Percentiles rank a stretch among this genome's conserved stretches.
These are phyloP conservation scores for Nymphaea thermarum DNA, from an alignment of 164 flowering plant genomes.

Conservation along the genomic window DNA sequence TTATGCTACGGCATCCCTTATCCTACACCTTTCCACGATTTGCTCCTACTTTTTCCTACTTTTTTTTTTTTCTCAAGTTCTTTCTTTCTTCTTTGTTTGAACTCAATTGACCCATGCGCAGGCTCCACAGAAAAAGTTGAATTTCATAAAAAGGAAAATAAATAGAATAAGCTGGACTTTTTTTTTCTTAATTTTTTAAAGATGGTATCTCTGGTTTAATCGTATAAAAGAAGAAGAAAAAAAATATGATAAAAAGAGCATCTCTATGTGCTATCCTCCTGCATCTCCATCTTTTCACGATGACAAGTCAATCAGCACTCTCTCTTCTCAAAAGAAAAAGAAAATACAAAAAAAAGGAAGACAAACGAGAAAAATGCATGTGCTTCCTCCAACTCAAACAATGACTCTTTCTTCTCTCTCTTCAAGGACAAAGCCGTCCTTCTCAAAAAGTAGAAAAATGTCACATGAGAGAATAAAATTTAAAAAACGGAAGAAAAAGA, in stretches of 20 bases:
- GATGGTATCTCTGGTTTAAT: too few relatives aligned
- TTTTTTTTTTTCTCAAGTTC: too few relatives aligned
- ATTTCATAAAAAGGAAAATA: too few relatives aligned
- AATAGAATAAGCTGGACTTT: neutral
- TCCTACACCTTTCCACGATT: neutral
- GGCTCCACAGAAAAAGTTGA: too few relatives aligned
- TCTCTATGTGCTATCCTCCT: neutral
- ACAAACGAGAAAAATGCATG: neutral
- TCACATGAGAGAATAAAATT: too few relatives aligned
- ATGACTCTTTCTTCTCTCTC: neutral
- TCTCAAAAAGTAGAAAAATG: neutral
- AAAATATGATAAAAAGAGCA: neutral
- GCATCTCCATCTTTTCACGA: neutral
- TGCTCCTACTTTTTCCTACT: neutral
- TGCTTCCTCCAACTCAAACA: neutral
- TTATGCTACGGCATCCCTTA: neutral
- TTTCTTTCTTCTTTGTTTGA: too few relatives aligned
- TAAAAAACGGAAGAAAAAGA: too few relatives aligned
- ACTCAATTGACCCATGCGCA: too few relatives aligned
- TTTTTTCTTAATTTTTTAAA: too few relatives aligned
- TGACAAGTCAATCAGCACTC: neutral
- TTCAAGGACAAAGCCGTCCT: neutral
- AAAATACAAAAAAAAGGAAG: too few relatives aligned
- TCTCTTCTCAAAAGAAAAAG: neutral
- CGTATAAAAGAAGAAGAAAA: neutral